Base-by-base conservation (phyloP, 148 eudicot genomes). In the Persicaria tinctoria region DNA sequence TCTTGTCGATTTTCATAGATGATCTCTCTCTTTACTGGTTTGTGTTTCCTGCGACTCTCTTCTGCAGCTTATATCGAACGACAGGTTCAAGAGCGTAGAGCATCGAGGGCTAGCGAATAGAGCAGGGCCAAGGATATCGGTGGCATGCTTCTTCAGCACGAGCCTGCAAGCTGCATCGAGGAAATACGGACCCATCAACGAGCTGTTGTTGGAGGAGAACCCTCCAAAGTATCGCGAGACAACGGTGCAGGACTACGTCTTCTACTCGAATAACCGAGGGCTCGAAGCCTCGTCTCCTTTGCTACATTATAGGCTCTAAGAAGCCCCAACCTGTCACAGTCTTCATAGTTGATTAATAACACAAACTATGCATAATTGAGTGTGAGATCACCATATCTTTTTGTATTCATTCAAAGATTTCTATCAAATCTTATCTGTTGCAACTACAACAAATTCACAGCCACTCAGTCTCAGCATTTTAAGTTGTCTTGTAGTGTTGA, bases 81-180 rank as follows among this genome's bases (percentile, higher is more conserved):
- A 87, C 76, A 84, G 78, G 73, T 79, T 89, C 79, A 87, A 78
- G 54, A 89, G 93, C 32, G 78, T 84, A 12, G 76, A 86, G 44
- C 93, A 89, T 56, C 81, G 85, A 76, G 93, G 86, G 18, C 8
- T 80, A 48, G 82, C 89, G 12, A 87, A 83, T 46, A 60, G 27
- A 6, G 72, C 23, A n/a, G 87, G 86, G 4, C 83, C 86, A 10
- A 85, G 96, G 78, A 66, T 86, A 17, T 88, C 91, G 13, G 80
- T 89, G 23, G 96, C 93, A 41, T 73, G 79, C 66, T 89, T 89
- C 75, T 85, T 91, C 64, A 87, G 80, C 47, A 80, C 87, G 12
- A 11, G 57, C 73, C 9, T 32, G 66, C 79, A 47, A 17, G 20
- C 45, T 1, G 63, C 83, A 5, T 5, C 84, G 0, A 84, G 70